Conservation (phyloP, 2,329 filamentous ascomycete species). For the Colletotrichum aenigma region DNA sequence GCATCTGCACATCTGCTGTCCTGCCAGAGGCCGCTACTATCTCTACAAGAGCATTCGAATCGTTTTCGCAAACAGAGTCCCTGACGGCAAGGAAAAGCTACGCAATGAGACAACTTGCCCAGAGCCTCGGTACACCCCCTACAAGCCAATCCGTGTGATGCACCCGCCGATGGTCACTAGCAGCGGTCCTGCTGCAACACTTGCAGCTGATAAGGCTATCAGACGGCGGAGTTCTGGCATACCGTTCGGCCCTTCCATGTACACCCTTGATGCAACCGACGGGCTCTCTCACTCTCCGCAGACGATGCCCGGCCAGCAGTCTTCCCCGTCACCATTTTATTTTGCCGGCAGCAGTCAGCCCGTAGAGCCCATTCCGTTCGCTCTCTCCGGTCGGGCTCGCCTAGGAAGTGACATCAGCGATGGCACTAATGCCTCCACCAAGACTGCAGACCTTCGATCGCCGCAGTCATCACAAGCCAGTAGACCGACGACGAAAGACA, state of each 20-base stretch:
- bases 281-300: conserved; percentile 22
- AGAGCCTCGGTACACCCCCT: conserved; percentile 84
- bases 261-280: conserved; percentile 40
- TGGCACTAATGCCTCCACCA: conserved; percentile 23
- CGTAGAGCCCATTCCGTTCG: conserved; percentile 56
- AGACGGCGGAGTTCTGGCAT: conserved; percentile 62
- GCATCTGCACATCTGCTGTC: conserved; percentile 91
- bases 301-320: conserved; percentile 16
- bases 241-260: conserved; percentile 34
- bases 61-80: conserved; percentile 95
- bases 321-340: conserved; percentile 28
- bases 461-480: conserved; percentile 30
- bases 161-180: conserved; percentile 37
- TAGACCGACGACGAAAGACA: conserved; percentile 39
- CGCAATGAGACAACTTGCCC: conserved; percentile 89
- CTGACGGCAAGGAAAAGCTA: conserved; percentile 92
- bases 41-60: conserved; percentile 92
- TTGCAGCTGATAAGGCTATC: conserved; percentile 64
- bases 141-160: conserved; percentile 71
- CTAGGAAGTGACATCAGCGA: conserved; percentile 36
- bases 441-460: conserved; percentile 24
- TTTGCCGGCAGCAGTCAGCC: conserved; percentile 36
- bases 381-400: conserved; percentile 38
- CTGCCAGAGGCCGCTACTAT: conserved; percentile 82
- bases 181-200: conserved; percentile 49